These are phyloP conservation scores for Fusarium sp. DNA, from an alignment of 2,329 filamentous ascomycete species.

Conservation along the genomic window DNA sequence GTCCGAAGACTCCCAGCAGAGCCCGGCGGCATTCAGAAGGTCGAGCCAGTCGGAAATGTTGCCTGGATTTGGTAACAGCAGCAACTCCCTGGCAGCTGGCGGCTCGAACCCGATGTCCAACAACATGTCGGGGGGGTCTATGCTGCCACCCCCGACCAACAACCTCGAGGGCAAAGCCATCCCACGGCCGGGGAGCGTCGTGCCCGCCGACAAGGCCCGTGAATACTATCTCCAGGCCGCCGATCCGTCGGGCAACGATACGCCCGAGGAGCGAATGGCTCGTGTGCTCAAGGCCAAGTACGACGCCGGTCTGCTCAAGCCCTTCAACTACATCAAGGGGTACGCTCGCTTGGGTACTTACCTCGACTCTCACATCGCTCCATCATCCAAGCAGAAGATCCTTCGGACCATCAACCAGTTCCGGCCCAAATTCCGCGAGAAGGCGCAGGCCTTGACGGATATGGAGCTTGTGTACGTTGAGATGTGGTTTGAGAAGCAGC, in stretches of 20 bases:
- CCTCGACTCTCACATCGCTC: slow-evolving; percentile 89
- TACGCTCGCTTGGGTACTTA: slow-evolving; percentile 91
- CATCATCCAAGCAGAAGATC: slow-evolving; percentile 89
- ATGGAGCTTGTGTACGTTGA: slow-evolving; percentile 95
- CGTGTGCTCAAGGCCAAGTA: slow-evolving; percentile 95
- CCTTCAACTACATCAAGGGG: slow-evolving; percentile 98
- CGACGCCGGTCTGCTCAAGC: slow-evolving; percentile 92
- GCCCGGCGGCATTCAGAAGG: slow-evolving; percentile 56
- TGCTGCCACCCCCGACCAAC: slow-evolving; percentile 62
- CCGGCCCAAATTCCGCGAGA: slow-evolving; percentile 93
- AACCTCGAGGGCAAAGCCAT: slow-evolving; percentile 64
- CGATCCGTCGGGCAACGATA: slow-evolving; percentile 86
- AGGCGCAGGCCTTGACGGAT: slow-evolving; percentile 91
- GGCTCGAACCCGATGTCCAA: slow-evolving; percentile 39
- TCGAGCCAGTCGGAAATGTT: slow-evolving; percentile 61
- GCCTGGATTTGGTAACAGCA: slow-evolving; percentile 61
- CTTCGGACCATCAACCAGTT: slow-evolving; percentile 92
- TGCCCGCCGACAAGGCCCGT: slow-evolving; percentile 78
- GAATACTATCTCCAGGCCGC: slow-evolving; percentile 98
- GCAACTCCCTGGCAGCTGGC: slow-evolving; percentile 45
- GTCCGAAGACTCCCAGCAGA: slow-evolving; percentile 71
- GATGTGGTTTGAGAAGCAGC: slow-evolving; percentile 97
- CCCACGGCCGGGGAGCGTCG: slow-evolving; percentile 70
- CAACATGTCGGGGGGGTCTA: slow-evolving; percentile 51
- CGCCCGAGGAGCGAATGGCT: slow-evolving; percentile 94